phyloP scores from a whole-genome alignment of 441 rosid species.

The Gossypium laxum region DNA sequence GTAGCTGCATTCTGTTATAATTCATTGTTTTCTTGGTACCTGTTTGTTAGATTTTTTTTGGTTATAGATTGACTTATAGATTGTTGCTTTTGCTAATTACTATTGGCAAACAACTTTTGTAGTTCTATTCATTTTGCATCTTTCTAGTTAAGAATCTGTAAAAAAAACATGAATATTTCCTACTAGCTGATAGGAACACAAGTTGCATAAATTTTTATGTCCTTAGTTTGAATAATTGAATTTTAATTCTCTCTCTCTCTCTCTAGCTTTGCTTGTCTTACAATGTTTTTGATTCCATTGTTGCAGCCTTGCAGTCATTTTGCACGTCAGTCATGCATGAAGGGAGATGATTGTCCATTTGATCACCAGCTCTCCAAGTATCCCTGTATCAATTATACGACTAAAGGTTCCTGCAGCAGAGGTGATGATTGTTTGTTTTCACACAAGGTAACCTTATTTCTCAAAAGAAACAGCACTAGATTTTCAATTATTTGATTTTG shows the following conservation, averaged over 20 bases:
- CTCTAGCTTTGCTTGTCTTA: neutral
- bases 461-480: neutral
- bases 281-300: constrained; percentile 14
- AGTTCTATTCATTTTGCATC: neutral
- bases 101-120: neutral
- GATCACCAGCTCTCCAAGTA: constrained; percentile 83
- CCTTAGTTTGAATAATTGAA: neutral
- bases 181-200: neutral
- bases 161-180: neutral
- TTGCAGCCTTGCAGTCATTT: constrained; percentile 84
- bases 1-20: constrained; percentile 12
- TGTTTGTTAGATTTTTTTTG: neutral
- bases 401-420: constrained; percentile 58
- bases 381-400: constrained; percentile 46
- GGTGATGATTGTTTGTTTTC: constrained; percentile 71
- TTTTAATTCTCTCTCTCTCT: neutral
- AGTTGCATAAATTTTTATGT: constrained; percentile 3
- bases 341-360: constrained; percentile 81
- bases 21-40: neutral
- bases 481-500: neutral
- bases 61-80: neutral
- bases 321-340: constrained; percentile 76
- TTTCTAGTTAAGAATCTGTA: constrained; percentile 1
- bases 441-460: constrained; percentile 45
- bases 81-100: constrained; percentile 3